Percentiles rank a stretch among this genome's conserved stretches.
Conservation (phyloP, 768 basidiomycete genomes). For the Serendipita sp. region DNA sequence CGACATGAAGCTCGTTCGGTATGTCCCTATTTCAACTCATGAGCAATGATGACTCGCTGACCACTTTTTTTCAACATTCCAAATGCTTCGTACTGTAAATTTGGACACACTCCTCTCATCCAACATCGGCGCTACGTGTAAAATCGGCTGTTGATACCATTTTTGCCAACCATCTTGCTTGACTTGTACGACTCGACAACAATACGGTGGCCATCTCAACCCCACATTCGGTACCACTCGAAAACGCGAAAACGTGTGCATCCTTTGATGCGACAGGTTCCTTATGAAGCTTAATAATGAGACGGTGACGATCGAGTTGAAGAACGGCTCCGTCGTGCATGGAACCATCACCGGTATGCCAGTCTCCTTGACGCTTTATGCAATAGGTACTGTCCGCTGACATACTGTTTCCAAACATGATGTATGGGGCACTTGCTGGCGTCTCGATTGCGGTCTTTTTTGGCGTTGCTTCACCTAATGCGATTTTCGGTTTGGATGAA, state of each 20-base stretch:
- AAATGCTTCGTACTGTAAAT: conserved; percentile 4
- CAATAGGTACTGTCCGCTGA: neutral
- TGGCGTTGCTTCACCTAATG: neutral
- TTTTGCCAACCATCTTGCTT: neutral
- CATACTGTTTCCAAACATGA: neutral
- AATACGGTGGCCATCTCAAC: conserved; percentile 9
- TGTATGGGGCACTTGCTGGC: neutral
- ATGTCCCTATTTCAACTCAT: conserved; percentile 13
- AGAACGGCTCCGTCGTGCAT: conserved; percentile 89
- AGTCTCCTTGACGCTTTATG: neutral
- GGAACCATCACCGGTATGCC: conserved; percentile 88
- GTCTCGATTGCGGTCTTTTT: neutral
- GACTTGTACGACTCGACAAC: neutral
- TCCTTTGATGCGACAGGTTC: conserved; percentile 42
- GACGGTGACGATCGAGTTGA: conserved; percentile 94
- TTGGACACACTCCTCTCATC: conserved; percentile 7
- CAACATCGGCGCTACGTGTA: conserved; percentile 9
- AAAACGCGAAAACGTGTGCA: neutral
- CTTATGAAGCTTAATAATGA: conserved; percentile 99
- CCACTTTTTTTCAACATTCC: neutral
- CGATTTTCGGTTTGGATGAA: neutral
- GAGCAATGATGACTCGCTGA: too few relatives aligned
- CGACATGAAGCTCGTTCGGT: conserved; percentile 79
- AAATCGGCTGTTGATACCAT: conserved; percentile 10
- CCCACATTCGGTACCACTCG: conserved; percentile 13